Evolutionary conservation across 805 yeast species (phyloP).

Genomic region (Yamadazyma paraphyllophila): DNA sequence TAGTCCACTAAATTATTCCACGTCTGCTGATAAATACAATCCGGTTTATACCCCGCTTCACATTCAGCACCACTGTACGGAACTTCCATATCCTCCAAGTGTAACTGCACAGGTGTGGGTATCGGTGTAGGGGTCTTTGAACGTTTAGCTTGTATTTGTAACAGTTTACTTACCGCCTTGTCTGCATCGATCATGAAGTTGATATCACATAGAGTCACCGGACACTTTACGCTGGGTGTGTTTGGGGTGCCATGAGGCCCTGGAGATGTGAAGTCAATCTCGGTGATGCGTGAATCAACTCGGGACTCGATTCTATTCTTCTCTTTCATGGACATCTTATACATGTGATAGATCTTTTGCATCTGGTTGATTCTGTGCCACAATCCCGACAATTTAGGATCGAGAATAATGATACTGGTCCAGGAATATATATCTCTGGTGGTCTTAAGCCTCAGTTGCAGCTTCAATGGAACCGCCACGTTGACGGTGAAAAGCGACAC

Average conservation of each 20-base stretch:
- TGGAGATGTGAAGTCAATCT: conserved; percentile 25
- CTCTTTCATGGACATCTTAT: conserved; percentile 23
- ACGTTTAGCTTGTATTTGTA: not conserved
- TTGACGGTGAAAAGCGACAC: not conserved
- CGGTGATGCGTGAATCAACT: conserved; percentile 17
- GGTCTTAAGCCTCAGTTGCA: not conserved
- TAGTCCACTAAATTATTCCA: not conserved
- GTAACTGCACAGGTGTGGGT: not conserved
- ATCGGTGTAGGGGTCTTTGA: not conserved
- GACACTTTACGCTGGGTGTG: conserved; percentile 22
- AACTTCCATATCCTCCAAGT: not conserved
- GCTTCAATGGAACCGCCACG: not conserved
- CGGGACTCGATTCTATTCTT: conserved; percentile 5
- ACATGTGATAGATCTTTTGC: conserved; percentile 39
- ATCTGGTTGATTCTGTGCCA: conserved; percentile 42
- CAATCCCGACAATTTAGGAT: conserved; percentile 38
- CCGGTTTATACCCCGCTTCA: not conserved
- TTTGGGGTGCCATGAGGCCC: conserved; percentile 1
- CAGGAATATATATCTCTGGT: conserved; percentile 26
- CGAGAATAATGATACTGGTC: conserved; percentile 38
- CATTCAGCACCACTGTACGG: not conserved
- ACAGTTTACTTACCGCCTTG: not conserved
- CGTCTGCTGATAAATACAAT: not conserved
- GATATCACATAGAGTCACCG: conserved; percentile 41
- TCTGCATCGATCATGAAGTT: conserved; percentile 29